Evolutionary conservation across 352 stramenopile species (phyloP), one percentile per base, ranked within the genome.

Genomic region (Globisporangium echinulatum): DNA sequence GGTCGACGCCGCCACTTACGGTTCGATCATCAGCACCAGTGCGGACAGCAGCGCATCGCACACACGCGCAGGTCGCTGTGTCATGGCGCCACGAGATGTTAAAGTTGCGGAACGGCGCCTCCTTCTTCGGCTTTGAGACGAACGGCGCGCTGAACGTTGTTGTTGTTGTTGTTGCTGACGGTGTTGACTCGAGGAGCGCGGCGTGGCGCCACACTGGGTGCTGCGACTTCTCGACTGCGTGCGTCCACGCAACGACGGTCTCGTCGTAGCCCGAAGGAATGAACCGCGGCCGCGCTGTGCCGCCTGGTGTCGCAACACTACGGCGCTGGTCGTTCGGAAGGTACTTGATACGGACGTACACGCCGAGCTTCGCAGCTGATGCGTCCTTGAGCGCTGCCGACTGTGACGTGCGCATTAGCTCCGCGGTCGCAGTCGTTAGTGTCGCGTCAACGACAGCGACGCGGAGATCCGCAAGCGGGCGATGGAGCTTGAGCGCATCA

Each of bases 271-370:
- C 73, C 3, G 81, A 94, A 37, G 79, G 75, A 9, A 87, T 79
- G 25, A 92, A 81, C 6, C 83, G 71, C 25, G 25, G 25, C 25
- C 25, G 25, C 25, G 25, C 25, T 37, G 82, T 79, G 43, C 85
- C 76, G 9, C 74, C 68, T 5, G 69, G 4, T 11, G 15, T 10
- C 7, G 10, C 50, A 33, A 58, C 44, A 38, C 63, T 75, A 17
- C 71, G 62, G 44, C 78, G 88, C 52, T 63, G 67, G 66, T 94
- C 85, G 56, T 94, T 94, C 10, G 85, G 85, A 5, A 82, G 67
- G 60, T 90, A 94, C 56, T 87, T 89, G 53, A 92, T 83, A 9
- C 73, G 74, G 54, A 91, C 70, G 57, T 86, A 93, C 52, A 85
- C 82, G 6, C 75, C 72, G 53, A 84, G 68, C 56, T 89, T 91